These are phyloP conservation scores for Exophiala oligosperma DNA, from an alignment of 2,329 filamentous ascomycete species.

Conservation along the genomic window DNA sequence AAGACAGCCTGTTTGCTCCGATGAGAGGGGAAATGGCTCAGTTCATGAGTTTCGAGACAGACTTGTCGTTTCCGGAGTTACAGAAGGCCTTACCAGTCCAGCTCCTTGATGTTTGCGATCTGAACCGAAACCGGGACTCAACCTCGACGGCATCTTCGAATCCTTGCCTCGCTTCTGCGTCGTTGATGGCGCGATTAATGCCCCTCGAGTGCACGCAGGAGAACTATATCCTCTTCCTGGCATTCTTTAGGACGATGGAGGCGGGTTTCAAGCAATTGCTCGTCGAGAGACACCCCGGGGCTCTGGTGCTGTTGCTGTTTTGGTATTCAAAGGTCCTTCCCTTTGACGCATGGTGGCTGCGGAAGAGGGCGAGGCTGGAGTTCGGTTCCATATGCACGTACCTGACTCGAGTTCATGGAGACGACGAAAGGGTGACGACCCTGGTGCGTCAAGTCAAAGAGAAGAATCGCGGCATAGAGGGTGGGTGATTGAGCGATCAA, in stretches of 20 bases:
- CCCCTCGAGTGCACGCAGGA: neutral
- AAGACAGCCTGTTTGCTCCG: conserved; percentile 42
- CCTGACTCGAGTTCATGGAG: conserved; percentile 34
- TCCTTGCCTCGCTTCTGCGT: neutral
- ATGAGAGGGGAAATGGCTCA: conserved; percentile 29
- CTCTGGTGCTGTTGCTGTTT: neutral
- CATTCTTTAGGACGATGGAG: neutral
- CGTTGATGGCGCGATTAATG: conserved; percentile 3
- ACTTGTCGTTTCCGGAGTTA: neutral
- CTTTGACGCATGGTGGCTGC: conserved; percentile 48
- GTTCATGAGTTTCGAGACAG: neutral
- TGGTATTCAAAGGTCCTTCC: neutral
- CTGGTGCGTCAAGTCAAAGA: neutral
- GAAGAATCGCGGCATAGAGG: neutral
- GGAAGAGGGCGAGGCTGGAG: conserved; percentile 47
- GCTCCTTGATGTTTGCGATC: neutral
- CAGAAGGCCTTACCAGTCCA: neutral
- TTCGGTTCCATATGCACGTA: conserved; percentile 49
- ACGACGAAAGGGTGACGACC: conserved; percentile 29
- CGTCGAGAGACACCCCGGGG: neutral
- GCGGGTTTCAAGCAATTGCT: conserved; percentile 4
- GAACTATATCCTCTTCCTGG: neutral
- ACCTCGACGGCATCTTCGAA: neutral
- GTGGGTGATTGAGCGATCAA: neutral
- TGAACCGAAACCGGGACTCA: neutral